These are phyloP conservation scores for Moesziomyces sp. DNA, from an alignment of 1,284 basidiomycete genomes.

Conservation along the genomic window DNA sequence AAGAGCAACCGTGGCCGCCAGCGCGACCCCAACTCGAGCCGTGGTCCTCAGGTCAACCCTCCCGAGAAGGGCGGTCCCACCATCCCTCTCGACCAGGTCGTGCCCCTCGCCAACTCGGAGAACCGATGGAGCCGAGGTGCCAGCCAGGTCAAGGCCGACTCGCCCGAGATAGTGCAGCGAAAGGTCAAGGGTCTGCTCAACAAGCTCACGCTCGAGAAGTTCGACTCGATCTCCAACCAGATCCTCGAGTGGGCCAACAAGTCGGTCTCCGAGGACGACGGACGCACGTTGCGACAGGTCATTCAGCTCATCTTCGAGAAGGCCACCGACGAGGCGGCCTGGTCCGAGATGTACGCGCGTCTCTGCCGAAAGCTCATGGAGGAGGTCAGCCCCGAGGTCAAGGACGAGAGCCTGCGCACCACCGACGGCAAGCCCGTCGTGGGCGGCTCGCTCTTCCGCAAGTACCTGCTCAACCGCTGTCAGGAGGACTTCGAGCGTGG, in stretches of 20 bases:
- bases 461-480: slow-evolving; percentile 90
- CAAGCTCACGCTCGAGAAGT: slow-evolving; percentile 96
- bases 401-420: slow-evolving; percentile 77
- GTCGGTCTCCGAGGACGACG: slow-evolving; percentile 90
- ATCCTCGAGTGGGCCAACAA: slow-evolving; percentile 95
- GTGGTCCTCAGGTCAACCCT: slow-evolving; percentile 62
- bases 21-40: slow-evolving; percentile 58
- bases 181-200: slow-evolving; percentile 94
- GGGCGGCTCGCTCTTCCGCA: slow-evolving; percentile 86
- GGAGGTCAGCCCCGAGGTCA: slow-evolving; percentile 83
- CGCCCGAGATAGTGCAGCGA: slow-evolving; percentile 85
- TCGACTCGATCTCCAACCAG: slow-evolving; percentile 92
- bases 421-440: slow-evolving; percentile 82
- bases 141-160: slow-evolving; percentile 71
- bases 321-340: slow-evolving; percentile 92
- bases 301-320: slow-evolving; percentile 97
- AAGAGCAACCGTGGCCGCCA: slow-evolving; percentile 64
- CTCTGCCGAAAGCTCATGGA: slow-evolving; percentile 94
- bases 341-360: slow-evolving; percentile 96
- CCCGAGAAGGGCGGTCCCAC: slow-evolving; percentile 68
- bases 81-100: slow-evolving; percentile 73
- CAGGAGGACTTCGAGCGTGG: slow-evolving; percentile 94
- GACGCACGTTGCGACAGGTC: slow-evolving; percentile 91
- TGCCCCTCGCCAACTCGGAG: slow-evolving; percentile 79
- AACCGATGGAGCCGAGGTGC: slow-evolving; percentile 78